Conservation (phyloP, 1,284 basidiomycete species). For the Ceraceosorus bombacis region DNA sequence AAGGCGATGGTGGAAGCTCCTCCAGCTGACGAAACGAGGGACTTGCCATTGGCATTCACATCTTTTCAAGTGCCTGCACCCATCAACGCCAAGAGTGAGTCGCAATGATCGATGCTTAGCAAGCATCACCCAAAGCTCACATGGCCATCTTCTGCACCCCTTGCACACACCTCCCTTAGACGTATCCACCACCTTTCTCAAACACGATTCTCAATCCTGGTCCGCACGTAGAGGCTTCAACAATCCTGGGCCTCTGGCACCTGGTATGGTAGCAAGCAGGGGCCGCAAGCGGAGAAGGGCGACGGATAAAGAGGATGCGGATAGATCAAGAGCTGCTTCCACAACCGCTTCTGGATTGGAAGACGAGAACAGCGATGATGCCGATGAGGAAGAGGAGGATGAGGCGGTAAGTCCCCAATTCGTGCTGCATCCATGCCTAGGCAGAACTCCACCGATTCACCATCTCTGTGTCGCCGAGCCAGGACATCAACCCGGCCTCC, state of each 20-base stretch:
- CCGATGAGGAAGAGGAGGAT: constrained; percentile 17
- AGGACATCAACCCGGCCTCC: constrained; percentile 17
- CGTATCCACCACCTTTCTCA: constrained; percentile 42
- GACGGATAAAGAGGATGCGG: constrained; percentile 1
- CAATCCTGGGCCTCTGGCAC: not conserved
- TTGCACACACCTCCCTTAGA: constrained; percentile 13
- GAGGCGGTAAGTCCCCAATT: constrained; percentile 7
- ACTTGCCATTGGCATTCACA: constrained; percentile 36
- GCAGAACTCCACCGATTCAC: not conserved
- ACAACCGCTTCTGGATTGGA: constrained; percentile 13
- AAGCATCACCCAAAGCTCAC: not conserved
- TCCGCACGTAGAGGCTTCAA: constrained; percentile 4
- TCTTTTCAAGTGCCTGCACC: constrained; percentile 40
- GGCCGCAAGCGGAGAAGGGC: constrained; percentile 20
- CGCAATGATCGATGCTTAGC: not conserved
- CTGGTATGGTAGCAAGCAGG: not conserved
- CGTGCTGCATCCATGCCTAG: not conserved
- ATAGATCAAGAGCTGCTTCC: constrained; percentile 14
- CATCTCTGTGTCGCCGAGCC: constrained; percentile 3
- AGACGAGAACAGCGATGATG: constrained; percentile 19
- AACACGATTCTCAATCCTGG: constrained; percentile 46
- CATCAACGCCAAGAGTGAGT: constrained; percentile 42
- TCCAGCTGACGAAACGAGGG: constrained; percentile 14
- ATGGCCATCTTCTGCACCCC: too few relatives aligned
- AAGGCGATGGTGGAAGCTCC: not conserved